Evolutionary conservation across 805 yeast species (phyloP).

Genomic region (Yarrowia keelungensis): DNA sequence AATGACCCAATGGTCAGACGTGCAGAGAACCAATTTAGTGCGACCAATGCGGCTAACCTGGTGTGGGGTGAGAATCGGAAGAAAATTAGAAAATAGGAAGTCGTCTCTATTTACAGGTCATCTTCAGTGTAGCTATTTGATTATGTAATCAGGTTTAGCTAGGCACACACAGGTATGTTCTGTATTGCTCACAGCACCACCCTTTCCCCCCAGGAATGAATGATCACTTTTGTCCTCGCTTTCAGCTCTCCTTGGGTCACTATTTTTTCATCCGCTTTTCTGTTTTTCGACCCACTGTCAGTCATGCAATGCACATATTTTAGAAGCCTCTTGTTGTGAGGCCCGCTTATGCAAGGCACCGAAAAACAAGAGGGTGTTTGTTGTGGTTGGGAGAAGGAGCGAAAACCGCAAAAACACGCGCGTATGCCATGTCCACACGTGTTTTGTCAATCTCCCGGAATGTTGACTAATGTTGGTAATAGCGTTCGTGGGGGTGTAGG

Average conservation of each 20-base stretch:
- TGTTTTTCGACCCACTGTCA: not conserved
- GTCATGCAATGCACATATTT: constrained; percentile 16
- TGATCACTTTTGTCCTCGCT: not conserved
- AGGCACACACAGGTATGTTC: too few species aligned
- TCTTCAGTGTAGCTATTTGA: too few species aligned
- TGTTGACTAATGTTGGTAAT: constrained; percentile 17
- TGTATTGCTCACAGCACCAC: too few species aligned
- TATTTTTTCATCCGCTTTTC: not conserved
- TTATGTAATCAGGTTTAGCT: too few species aligned
- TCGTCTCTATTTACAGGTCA: too few species aligned
- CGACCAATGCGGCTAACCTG: not conserved
- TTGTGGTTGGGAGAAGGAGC: not conserved
- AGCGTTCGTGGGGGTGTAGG: not conserved
- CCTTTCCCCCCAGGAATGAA: too few species aligned
- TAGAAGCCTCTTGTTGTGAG: not conserved
- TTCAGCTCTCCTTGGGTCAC: not conserved
- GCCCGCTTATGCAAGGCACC: too few species aligned
- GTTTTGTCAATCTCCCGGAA: constrained; percentile 32
- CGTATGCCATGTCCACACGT: constrained; percentile 28
- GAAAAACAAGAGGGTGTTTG: not conserved
- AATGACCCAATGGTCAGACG: not conserved
- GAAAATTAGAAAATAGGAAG: too few species aligned
- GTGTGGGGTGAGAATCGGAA: too few species aligned
- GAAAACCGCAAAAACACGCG: not conserved
- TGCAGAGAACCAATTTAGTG: not conserved